Evolutionary conservation across 2,329 filamentous ascomycete genomes (phyloP).

Genomic region (Ambrosiella xylebori): DNA sequence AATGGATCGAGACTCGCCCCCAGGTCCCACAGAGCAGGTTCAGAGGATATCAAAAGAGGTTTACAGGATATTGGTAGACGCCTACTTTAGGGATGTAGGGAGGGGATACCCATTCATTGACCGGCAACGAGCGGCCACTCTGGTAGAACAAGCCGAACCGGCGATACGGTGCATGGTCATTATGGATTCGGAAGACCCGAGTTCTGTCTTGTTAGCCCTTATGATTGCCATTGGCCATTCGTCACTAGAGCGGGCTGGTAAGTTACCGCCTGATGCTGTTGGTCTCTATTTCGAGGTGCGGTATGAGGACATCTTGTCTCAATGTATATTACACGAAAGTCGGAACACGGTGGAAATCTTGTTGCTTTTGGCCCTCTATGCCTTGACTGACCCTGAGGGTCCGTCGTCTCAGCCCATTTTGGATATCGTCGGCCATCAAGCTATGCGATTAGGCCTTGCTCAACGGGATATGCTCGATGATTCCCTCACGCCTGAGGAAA

Average conservation of each 20-base stretch:
- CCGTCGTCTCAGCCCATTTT: slow-evolving; percentile 25
- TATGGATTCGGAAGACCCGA: slow-evolving; percentile 15
- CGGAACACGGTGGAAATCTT: slow-evolving; percentile 26
- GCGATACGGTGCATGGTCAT: slow-evolving; percentile 15
- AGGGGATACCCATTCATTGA: slow-evolving; percentile 29
- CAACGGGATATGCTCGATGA: slow-evolving; percentile 19
- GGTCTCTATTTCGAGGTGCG: slow-evolving; percentile 21
- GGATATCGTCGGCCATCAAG: slow-evolving; percentile 24
- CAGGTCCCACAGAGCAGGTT: background rate
- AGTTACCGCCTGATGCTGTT: slow-evolving; percentile 18
- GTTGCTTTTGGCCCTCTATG: slow-evolving; percentile 25
- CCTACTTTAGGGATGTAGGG: slow-evolving; percentile 29
- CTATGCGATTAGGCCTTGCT: slow-evolving; percentile 23
- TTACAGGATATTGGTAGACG: slow-evolving; percentile 20
- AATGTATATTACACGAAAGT: slow-evolving; percentile 22
- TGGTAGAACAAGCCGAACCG: slow-evolving; percentile 18
- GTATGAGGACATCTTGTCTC: slow-evolving; percentile 25
- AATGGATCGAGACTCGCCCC: background rate
- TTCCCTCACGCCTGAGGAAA: slow-evolving; percentile 16
- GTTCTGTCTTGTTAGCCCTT: slow-evolving; percentile 17
- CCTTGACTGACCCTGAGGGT: slow-evolving; percentile 25
- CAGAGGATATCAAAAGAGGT: slow-evolving; percentile 4
- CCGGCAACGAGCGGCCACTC: slow-evolving; percentile 20
- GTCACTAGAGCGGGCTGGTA: slow-evolving; percentile 26
- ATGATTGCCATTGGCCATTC: slow-evolving; percentile 31